Evolutionary conservation across 2,329 filamentous ascomycete species (phyloP).

Genomic region (Sporothrix brunneoviolacea): DNA sequence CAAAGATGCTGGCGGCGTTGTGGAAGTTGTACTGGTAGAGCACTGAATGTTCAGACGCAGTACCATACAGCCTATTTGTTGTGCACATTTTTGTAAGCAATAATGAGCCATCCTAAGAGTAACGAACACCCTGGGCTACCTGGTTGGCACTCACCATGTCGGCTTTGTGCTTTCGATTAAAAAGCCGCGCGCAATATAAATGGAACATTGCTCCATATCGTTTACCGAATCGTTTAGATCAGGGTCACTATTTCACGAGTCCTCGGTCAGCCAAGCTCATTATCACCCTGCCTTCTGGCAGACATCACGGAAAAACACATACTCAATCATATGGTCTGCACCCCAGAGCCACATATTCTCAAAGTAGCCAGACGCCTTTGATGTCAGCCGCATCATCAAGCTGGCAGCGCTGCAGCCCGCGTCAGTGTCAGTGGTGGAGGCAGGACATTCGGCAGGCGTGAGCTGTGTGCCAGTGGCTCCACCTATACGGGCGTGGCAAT

Average conservation of each 20-base stretch:
- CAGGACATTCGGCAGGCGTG: slow-evolving; percentile 52
- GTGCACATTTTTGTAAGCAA: too few species aligned
- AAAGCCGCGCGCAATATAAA: slow-evolving; percentile 25
- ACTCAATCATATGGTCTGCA: slow-evolving; percentile 47
- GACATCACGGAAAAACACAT: too few species aligned
- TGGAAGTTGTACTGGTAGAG: slow-evolving; percentile 47
- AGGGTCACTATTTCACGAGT: too few species aligned
- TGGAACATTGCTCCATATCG: not conserved
- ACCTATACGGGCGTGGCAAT: slow-evolving; percentile 66
- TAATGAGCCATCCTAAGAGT: too few species aligned
- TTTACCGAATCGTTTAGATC: too few species aligned
- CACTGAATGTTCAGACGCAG: slow-evolving; percentile 42
- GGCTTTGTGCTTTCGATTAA: slow-evolving; percentile 27
- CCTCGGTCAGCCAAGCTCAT: too few species aligned
- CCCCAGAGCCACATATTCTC: slow-evolving; percentile 57
- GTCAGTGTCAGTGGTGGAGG: slow-evolving; percentile 26
- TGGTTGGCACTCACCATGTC: too few species aligned
- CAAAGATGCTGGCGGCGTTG: slow-evolving; percentile 42
- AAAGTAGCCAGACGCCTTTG: slow-evolving; percentile 37
- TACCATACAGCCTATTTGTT: slow-evolving; percentile 39
- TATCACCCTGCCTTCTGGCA: too few species aligned
- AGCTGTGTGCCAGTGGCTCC: slow-evolving; percentile 61
- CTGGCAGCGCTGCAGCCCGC: slow-evolving; percentile 53
- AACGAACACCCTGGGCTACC: too few species aligned
- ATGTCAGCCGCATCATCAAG: slow-evolving; percentile 43